Base-by-base conservation (phyloP, 1,284 basidiomycete species). In the Ustilago xerochloae region DNA sequence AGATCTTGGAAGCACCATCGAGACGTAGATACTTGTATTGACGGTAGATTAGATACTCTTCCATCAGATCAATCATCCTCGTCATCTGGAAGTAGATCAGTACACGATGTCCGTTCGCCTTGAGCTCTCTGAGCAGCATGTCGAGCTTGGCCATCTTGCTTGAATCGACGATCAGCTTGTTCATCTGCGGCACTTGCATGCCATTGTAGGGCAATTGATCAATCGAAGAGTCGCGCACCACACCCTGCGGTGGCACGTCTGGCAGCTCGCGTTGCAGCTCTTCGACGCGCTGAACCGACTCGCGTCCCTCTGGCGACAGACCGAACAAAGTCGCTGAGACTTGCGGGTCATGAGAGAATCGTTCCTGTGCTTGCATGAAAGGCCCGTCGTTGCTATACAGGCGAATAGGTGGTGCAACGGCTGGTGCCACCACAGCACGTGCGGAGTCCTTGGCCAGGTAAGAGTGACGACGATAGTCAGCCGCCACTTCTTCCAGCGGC, bases 61-160 rank as follows among this genome's bases (percentile, higher is more conserved):
- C 97, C 90, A 99, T 96, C 64, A 99, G 87, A 84, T 99, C 96
- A 90, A 99, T 98, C 97, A 99, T 99, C 73, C 91, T 90, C 24
- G 97, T 99, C 97, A 99, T 99, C 86, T 99, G 97, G 91, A 98
- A 99, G 87, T 99, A 99, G 53, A 99, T 89, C 76, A 99, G 87
- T 22, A 97, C 94, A 49, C 95, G 91, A 86, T 99, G 97, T 59
- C 95, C 95, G 10, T 91, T 92, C 32, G 90, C 88, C 86, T 98
- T 99, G 69, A 99, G 90, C 82, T 97, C 93, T 69, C 94, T 92
- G 10, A 99, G 87, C 29, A 99, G 87, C 22, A 88, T 84, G 85
- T 99, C 97, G 49, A 99, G 88, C 48, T 93, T 90, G 36, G 94
- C 93, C 38, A 99, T 89, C 86, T 99, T 99, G 60, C 92, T 94